Base-by-base conservation (phyloP, 1,284 basidiomycete genomes). In the Phlebopus sp. region DNA sequence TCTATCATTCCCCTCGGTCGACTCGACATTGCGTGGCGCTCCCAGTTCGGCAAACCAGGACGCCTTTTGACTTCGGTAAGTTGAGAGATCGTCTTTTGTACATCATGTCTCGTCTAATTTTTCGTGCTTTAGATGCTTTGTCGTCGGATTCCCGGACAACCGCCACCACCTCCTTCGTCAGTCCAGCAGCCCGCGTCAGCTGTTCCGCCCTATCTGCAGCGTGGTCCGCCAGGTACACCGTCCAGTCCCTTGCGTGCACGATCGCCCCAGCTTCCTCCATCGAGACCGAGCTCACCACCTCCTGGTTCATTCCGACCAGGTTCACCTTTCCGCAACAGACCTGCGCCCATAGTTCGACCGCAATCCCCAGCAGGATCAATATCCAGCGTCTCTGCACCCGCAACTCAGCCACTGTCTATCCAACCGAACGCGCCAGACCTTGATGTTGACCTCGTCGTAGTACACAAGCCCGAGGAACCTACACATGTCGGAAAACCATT, bases 21-120 rank as follows among this genome's bases (percentile, higher is more conserved):
- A 51, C 73, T 95, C 9, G 88, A 92, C 57, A 84, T 95, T 30
- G 78, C 82, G 2, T 95, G 91, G 91, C 73, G 82, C 37, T 87
- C 87, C 13, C 79, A 80, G 13, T 87, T 83, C 55, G 88, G 89
- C 8, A 88, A 92, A 67, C 87, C 84, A 15, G 91, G 91, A 1
- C 76, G 88, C 38, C 71, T 95, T 15, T 68, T 92, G 38, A 95
- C 91, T 5, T 92, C 90, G 3, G 79, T 69, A 55, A 47, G 73
- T 61, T 5, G 18, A 27, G 21, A 18, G 34, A 21, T 4, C 29
- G 17, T 9, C 49, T 18, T 18, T 13, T 37, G 3, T 37, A n/a
- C 34, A 36, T 29, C 25, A 23, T 39, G 21, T 29, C 6, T 34
- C 21, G 6, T 17, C 39, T 18, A 34, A 29, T 29, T 29, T 29